A percentile compares a stretch with the other conserved stretches of the same genome.
These are phyloP conservation scores for Adiantum capillusveneris DNA, from an alignment of 75 land plant genomes.

Conservation along the genomic window DNA sequence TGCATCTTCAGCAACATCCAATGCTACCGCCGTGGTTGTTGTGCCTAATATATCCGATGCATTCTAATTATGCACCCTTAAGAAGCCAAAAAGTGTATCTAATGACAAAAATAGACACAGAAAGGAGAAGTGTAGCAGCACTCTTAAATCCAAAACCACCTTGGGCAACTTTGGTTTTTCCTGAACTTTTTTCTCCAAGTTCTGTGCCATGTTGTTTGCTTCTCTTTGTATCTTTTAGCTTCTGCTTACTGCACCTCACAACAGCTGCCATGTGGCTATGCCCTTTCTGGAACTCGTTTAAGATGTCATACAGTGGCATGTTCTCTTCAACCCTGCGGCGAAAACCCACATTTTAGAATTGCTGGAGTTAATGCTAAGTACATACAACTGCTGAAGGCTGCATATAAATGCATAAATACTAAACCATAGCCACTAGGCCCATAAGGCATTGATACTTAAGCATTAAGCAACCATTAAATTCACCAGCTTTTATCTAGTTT, in stretches of 20 bases:
- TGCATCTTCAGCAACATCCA: constrained; percentile 1
- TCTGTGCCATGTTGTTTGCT: neutral
- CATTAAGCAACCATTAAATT: no score
- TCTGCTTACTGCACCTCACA: constrained; percentile 1
- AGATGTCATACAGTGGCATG: constrained; percentile 24
- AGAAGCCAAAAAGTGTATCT: neutral
- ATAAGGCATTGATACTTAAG: no score
- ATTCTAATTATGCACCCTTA: neutral
- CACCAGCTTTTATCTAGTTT: no score
- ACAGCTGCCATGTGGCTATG: constrained; percentile 31
- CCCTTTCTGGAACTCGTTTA: no score
- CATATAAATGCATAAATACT: no score
- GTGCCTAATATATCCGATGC: neutral
- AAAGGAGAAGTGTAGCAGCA: neutral
- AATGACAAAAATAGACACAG: neutral
- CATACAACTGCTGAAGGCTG: no score
- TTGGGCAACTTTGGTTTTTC: neutral
- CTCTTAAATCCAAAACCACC: neutral
- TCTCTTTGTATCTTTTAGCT: neutral
- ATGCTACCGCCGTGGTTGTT: neutral
- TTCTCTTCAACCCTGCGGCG: constrained; percentile 7
- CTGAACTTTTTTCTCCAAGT: neutral
- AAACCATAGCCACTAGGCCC: no score
- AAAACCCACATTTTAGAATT: neutral
- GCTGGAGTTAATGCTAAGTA: no score